Evolutionary conservation across 2,329 filamentous ascomycete genomes (phyloP), one percentile per base, ranked within the genome.

Genomic region (Xylaria hypoxylon): DNA sequence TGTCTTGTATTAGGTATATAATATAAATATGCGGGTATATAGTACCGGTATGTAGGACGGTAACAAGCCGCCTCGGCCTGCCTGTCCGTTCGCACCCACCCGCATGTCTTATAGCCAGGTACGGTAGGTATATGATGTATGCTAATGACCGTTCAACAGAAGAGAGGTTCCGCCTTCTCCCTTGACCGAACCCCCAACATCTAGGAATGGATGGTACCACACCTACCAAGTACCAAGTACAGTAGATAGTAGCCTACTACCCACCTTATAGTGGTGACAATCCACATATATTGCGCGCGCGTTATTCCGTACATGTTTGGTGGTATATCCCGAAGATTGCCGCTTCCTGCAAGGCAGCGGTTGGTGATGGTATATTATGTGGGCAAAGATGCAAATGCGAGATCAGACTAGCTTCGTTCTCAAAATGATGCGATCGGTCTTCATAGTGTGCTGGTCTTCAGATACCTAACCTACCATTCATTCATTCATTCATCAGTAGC

Each of bases 11-110:
- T 35, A 35, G 17, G 31, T 44, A 55, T 26, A 50, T 33, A 64
- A 57, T 64, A 48, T 58, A 61, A 52, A 40, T 47, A 61, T 61
- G 65, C 61, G 10, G 17, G 56, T 42, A 19, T 61, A 67, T 64
- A 61, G 56, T 58, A 40, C 56, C 55, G 51, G 61, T 64, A 64
- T 56, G 61, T 61, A 58, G 60, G 50, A 50, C 57, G 53, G 62
- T 61, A 45, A 53, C 51, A 68, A 65, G 52, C 57, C 56, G 51
- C 47, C 45, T 50, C 61, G 8, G 56, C 45, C 50, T 52, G 19
- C 45, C 42, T 58, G 40, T 53, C 56, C 45, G 42, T 57, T 52
- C 63, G 51, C n/a, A 52, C 57, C 47, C 63, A 57, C 51, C 51
- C 57, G 45, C 28, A 47, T 48, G 31, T 40, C 31, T 58, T 22